phyloP scores from a whole-genome alignment of 805 yeast genomes.

The Candida xiaguanensis region DNA sequence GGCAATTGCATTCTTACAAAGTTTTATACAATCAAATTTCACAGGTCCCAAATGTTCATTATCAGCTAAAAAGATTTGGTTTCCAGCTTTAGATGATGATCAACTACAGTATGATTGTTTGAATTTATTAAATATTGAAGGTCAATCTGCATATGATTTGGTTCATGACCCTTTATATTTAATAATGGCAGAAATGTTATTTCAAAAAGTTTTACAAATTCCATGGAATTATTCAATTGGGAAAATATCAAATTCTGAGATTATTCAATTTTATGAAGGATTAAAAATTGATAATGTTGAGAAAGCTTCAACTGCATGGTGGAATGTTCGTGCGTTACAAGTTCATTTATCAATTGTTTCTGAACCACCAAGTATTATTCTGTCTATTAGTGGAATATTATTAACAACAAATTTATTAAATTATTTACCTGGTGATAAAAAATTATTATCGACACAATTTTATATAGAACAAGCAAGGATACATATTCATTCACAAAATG shows the following conservation, averaged over 20 bases:
- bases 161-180: conserved; percentile 34
- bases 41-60: conserved; percentile 71
- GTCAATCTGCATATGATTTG: conserved; percentile 66
- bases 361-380: conserved; percentile 54
- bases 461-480: conserved; percentile 68
- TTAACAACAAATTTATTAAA: conserved; percentile 31
- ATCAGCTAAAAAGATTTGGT: conserved; percentile 28
- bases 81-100: conserved; percentile 18
- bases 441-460: conserved; percentile 42
- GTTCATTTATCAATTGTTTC: conserved; percentile 60
- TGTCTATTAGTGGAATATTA: conserved; percentile 39
- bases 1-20: conserved; percentile 62
- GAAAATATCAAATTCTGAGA: conserved; percentile 1
- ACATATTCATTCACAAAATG: conserved; percentile 60
- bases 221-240: conserved; percentile 27
- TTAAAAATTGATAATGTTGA: conserved; percentile 24
- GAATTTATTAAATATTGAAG: conserved; percentile 49
- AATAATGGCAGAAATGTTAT: conserved; percentile 25
- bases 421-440: conserved; percentile 27
- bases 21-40: conserved; percentile 70
- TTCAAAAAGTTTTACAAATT: conserved; percentile 43
- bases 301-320: conserved; percentile 59
- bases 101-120: conserved; percentile 29
- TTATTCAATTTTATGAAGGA: conserved; percentile 6
- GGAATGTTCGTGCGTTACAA: conserved; percentile 69